Evolutionary conservation across 495 filamentous ascomycete species (phyloP), one percentile per base, ranked within the genome.

Genomic region (Thermochaetoides thermophila): DNA sequence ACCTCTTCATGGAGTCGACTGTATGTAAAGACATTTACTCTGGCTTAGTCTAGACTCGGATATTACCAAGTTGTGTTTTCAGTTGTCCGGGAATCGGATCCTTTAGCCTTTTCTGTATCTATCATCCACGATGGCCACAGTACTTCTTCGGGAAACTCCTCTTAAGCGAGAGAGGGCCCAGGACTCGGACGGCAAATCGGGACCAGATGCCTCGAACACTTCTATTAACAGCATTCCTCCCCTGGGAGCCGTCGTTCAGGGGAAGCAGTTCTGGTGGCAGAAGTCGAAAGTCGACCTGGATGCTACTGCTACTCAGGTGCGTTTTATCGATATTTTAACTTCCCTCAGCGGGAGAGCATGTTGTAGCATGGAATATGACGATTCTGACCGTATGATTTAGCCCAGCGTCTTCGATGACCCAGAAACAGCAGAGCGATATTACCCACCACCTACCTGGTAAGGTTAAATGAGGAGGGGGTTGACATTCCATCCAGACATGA

Each of bases 241-340:
- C 4, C 45, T 65, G 8, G 64, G 62, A 8, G 52, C 43, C 2
- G 44, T 56, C 1, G 19, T 45, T n/a, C 44, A 54, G 8, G 55
- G 52, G 42, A 60, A 51, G 25, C 47, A 55, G 3, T 66, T 66
- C 37, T 67, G 53, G 51, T 67, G 55, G 26, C 61, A 65, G 28
- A 52, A 60, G 16, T 29, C 25, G 5, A 56, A 42, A 16, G 37
- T 63, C 29, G 68, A 77, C 31, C 53, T 57, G 1, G 53, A 68
- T 30, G 64, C 63, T 19, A 66, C 74, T 25, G 74, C 74, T 0
- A 78, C 73, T 0, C 64, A 67, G 45, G 55, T 49, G 41, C 29
- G 37, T 24, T 33, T 35, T 19, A 14, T 17, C 5, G 16, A 12
- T 9, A n/a, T n/a, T n/a, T n/a, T n/a, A n/a, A n/a, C n/a, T n/a